Conservation (phyloP, 2,329 filamentous ascomycete species). For the Penicillium sp. region DNA sequence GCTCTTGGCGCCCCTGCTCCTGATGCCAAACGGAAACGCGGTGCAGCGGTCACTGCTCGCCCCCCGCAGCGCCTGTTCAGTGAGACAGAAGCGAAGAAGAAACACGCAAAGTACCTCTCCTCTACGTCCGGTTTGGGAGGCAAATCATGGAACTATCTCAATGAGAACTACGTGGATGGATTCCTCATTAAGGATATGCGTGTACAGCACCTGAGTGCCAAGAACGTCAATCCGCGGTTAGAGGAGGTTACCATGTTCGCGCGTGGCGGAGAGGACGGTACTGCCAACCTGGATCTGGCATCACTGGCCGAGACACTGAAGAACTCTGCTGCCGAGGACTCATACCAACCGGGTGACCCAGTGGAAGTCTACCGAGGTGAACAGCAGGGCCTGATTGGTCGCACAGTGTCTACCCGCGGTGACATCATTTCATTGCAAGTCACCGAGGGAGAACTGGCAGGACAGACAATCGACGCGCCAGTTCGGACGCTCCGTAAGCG, state of each 20-base stretch:
- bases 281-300: constrained; percentile 87
- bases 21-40: constrained; percentile 76
- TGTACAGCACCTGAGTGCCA: constrained; percentile 77
- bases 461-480: constrained; percentile 86
- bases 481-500: constrained; percentile 88
- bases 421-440: constrained; percentile 90
- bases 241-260: constrained; percentile 97
- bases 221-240: constrained; percentile 85
- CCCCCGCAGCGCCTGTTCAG: constrained; percentile 90
- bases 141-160: constrained; percentile 79
- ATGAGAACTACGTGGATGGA: constrained; percentile 86
- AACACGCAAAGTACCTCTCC: constrained; percentile 63
- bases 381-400: constrained; percentile 85
- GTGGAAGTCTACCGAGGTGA: constrained; percentile 96
- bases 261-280: constrained; percentile 81
- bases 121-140: constrained; percentile 52
- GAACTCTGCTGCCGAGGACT: constrained; percentile 72
- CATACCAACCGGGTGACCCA: constrained; percentile 89
- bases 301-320: constrained; percentile 87
- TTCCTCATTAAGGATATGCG: constrained; percentile 94
- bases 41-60: constrained; percentile 55
- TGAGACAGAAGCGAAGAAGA: constrained; percentile 86
- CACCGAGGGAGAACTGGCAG: constrained; percentile 73
- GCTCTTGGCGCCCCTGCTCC: constrained; percentile 47
- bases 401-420: constrained; percentile 76